phyloP scores from a whole-genome alignment of 225 moss, liverwort and hornwort species.

The Neckera pumila region DNA sequence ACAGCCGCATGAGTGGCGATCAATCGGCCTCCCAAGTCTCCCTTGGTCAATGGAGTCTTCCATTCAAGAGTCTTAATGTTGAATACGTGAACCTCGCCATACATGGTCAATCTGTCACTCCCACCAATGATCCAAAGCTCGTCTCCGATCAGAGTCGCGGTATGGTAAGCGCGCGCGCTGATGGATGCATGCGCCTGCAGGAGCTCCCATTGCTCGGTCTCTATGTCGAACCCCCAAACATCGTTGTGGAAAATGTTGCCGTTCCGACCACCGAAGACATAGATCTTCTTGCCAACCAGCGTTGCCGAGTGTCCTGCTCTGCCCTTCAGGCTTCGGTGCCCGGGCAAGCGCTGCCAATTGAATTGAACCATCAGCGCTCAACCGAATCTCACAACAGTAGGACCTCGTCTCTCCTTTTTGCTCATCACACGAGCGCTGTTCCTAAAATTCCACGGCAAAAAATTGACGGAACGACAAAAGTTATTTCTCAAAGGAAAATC shows the following conservation, averaged over 20 bases:
- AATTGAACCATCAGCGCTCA: slow-evolving; percentile 33
- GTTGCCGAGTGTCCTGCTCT: slow-evolving; percentile 84
- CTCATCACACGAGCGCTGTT: background rate
- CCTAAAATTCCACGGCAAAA: background rate
- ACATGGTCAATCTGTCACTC: slow-evolving; percentile 62
- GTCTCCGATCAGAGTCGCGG: slow-evolving; percentile 57
- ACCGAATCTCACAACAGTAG: background rate
- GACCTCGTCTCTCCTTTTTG: background rate
- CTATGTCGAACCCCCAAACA: slow-evolving; percentile 66
- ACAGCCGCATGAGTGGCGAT: slow-evolving; percentile 80
- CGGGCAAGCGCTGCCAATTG: slow-evolving; percentile 49
- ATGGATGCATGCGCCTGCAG: slow-evolving; percentile 56
- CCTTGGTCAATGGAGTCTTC: slow-evolving; percentile 35
- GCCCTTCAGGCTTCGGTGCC: slow-evolving; percentile 71
- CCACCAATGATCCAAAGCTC: slow-evolving; percentile 86
- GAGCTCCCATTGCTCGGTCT: slow-evolving; percentile 51
- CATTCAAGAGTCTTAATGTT: slow-evolving; percentile 63
- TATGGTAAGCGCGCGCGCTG: slow-evolving; percentile 80
- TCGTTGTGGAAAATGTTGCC: slow-evolving; percentile 72
- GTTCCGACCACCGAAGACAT: slow-evolving; percentile 70
- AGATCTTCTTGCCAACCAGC: slow-evolving; percentile 49
- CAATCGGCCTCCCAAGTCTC: slow-evolving; percentile 47
- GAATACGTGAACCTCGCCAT: slow-evolving; percentile 70
- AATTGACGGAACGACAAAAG: background rate
- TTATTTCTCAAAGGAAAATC: background rate